Base-by-base conservation (phyloP, 2,329 filamentous ascomycete genomes). In the Niveomyces coronatus region DNA sequence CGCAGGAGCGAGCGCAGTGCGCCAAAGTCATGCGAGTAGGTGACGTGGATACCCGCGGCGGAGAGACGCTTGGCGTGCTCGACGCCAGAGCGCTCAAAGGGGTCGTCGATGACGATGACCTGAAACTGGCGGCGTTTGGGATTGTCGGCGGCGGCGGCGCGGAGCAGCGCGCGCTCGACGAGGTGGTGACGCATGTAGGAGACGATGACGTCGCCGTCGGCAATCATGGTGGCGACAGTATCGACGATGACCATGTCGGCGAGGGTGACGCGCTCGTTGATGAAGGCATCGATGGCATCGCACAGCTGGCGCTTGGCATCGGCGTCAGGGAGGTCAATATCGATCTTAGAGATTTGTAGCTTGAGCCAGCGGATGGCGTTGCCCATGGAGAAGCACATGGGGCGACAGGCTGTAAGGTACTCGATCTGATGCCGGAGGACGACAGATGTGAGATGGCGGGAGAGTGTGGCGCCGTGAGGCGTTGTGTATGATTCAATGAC, bases 281-380 rank as follows among this genome's bases (percentile, higher is more conserved):
- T 85, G 61, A 94, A 94, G 47, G 71, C 76, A 61, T 96, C 88
- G 51, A 98, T 94, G 47, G 79, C 77, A 33, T 82, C 75, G 54
- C 80, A 78, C 10, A 98, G 73, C 18, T 78, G 68, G 40, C 79
- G 72, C 63, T 94, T 95, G 18, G 88, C 88, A 33, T 85, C 78
- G 15, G 76, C 65, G 55, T 98, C 89, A 20, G 85, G 78, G 2
- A 82, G 75, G 49, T 88, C 83, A 28, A 89, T 86, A 51, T 95
- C 87, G 42, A 95, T 80, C 49, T 86, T 86, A 51, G 85, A 83
- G 54, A 98, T 89, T 52, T 86, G 78, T 33, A 94, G 76, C 67
- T 98, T 98, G 35, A 98, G 72, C 71, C 87, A 89, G 39, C 91
- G 78, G 55, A 98, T 94, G 24, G 87, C 87, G 58, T 96, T 98